These are phyloP conservation scores for Flaveria brownii DNA, from an alignment of 129 eudicot genomes.

Conservation along the genomic window DNA sequence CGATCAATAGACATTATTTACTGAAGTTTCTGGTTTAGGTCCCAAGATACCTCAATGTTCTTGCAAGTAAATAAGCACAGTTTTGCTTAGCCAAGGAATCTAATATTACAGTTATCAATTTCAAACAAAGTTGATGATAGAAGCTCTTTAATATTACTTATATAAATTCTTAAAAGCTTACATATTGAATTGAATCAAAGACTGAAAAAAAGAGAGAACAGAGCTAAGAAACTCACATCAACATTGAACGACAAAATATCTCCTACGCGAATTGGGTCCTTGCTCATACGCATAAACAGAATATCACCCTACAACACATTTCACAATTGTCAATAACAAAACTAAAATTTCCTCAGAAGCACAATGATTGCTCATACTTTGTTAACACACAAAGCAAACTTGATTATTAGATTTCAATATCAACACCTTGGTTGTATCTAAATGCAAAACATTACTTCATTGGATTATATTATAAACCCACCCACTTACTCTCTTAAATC, in stretches of 20 bases:
- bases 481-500: constrained; percentile 21
- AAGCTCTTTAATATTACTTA: background rate
- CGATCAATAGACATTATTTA: background rate
- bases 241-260: constrained; percentile 20
- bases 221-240: constrained; percentile 7
- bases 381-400: background rate
- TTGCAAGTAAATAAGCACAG: background rate
- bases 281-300: constrained; percentile 20
- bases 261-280: constrained; percentile 26
- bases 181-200: background rate
- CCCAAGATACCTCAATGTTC: background rate
- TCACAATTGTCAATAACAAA: constrained; percentile 3
- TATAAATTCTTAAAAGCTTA: background rate
- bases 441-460: background rate
- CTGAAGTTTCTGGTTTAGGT: background rate
- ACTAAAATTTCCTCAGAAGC: background rate
- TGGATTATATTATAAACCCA: background rate
- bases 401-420: background rate
- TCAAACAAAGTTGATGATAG: background rate
- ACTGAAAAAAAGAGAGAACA: background rate
- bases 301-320: constrained; percentile 24
- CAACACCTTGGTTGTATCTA: background rate
- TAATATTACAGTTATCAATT: background rate
- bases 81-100: background rate
- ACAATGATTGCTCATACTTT: constrained; percentile 2